Conservation (phyloP, 129 eudicot species). For the Kitagawia praeruptora region DNA sequence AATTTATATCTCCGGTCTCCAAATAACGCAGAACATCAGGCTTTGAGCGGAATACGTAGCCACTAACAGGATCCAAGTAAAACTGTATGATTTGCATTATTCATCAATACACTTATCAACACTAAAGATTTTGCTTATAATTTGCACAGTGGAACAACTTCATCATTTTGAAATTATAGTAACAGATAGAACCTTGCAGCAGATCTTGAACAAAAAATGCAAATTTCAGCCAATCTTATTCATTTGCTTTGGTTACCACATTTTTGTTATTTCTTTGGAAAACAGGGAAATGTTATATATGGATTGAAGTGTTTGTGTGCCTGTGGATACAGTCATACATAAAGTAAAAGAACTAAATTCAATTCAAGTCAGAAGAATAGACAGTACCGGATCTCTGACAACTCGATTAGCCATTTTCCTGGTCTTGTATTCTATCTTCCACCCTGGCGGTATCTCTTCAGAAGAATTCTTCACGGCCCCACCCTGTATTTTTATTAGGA, state of each 20-base stretch:
- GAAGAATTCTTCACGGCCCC: conserved; percentile 25
- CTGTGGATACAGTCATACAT: neutral
- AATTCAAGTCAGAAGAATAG: neutral
- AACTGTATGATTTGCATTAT: conserved; percentile 32
- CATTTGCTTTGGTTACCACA: neutral
- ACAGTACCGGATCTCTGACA: conserved; percentile 45
- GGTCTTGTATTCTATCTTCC: conserved; percentile 58
- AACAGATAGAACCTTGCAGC: neutral
- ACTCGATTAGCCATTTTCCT: conserved; percentile 19
- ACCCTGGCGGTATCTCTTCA: conserved; percentile 66
- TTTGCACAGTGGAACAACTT: neutral
- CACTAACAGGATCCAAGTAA: conserved; percentile 47
- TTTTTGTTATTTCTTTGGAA: neutral
- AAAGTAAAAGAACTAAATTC: neutral
- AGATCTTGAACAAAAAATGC: neutral
- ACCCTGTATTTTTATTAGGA: conserved; percentile 23
- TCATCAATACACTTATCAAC: neutral
- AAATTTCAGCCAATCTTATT: neutral
- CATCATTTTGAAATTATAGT: neutral
- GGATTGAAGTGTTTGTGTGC: neutral
- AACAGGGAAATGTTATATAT: neutral
- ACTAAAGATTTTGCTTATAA: neutral
- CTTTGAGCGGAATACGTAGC: conserved; percentile 58
- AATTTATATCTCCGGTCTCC: conserved; percentile 49
- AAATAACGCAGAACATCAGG: conserved; percentile 57